Base-by-base conservation (phyloP, 768 basidiomycete species). In the Rhodocollybia butyracea region DNA sequence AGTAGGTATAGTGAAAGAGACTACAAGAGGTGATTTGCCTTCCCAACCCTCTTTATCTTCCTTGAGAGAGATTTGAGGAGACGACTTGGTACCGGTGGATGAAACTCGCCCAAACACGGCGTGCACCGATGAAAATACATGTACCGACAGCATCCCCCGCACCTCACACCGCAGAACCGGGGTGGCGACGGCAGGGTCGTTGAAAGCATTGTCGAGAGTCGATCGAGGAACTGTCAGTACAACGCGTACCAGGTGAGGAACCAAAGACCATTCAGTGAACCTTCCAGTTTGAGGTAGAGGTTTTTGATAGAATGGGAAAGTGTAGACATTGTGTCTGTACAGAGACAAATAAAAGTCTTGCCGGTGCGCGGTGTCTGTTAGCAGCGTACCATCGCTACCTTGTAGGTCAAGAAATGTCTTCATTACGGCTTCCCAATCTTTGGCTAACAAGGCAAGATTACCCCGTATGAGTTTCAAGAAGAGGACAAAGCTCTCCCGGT, bases 291-390 rank as follows among this genome's bases (percentile, higher is more conserved):
- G 60, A 58, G 19, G 32, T 50, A 34, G 53, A 51, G 10, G 34
- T 51, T 7, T 21, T n/a, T 48, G 45, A 41, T 68, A 63, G 31
- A 61, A 56, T 0, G 51, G 52, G 21, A 67, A 65, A 3, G 73
- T 71, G 55, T 72, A 62, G 0, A 82, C 59, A 15, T 70, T 73
- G 22, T 73, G 64, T 15, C 73, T 67, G 57, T 80, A 70, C 3
- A 81, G 64, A 17, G 77, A 73, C 17, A 68, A 61, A 46, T 70
- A 76, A 47, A 84, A 63, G 39, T 84, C 82, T 55, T 83, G 79
- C 55, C 73, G 71, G 55, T 73, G 66, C 40, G 68, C 63, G 21
- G 59, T 65, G 30, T 59, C 66, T 39, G 66, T 60, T n/a, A 59
- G 43, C 45, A 65, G 55, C 2, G 61, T 55, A 26, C 17, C 24